Conservation (phyloP, 108 stramenopile species). For the Cyclotella baltica region DNA sequence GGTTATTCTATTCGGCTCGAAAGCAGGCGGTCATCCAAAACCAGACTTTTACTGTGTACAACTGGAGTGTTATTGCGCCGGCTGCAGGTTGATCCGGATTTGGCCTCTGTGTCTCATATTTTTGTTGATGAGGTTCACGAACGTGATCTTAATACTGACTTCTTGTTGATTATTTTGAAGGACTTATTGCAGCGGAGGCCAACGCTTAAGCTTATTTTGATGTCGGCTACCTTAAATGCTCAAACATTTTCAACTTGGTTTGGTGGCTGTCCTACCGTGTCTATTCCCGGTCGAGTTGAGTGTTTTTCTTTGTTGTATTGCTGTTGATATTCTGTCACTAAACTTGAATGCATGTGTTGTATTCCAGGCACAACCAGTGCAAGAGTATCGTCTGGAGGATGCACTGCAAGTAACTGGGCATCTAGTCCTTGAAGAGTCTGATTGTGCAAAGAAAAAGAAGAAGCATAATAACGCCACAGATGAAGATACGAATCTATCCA, state of each 20-base stretch:
- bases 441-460: conserved; percentile 64
- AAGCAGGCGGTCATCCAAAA: conserved; percentile 64
- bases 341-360: neutral
- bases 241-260: conserved; percentile 86
- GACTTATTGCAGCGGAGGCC: conserved; percentile 76
- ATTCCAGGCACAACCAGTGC: conserved; percentile 31
- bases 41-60: conserved; percentile 87
- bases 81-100: conserved; percentile 78
- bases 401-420: conserved; percentile 76
- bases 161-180: conserved; percentile 88
- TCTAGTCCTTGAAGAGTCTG: conserved; percentile 53
- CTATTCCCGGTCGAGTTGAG: conserved; percentile 77
- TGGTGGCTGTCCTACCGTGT: conserved; percentile 72
- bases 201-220: conserved; percentile 85
- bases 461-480: conserved; percentile 18
- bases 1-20: conserved; percentile 93
- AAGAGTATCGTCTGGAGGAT: conserved; percentile 83
- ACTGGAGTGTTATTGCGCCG: conserved; percentile 86
- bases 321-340: neutral
- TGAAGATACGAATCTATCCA: conserved; percentile 52
- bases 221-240: conserved; percentile 94
- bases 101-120: conserved; percentile 77
- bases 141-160: conserved; percentile 89
- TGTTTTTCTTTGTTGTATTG: conserved; percentile 40
- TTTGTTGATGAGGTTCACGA: conserved; percentile 93